Evolutionary conservation across 2,329 filamentous ascomycete genomes (phyloP), one percentile per base, ranked within the genome.

Genomic region (Fusarium sp.): DNA sequence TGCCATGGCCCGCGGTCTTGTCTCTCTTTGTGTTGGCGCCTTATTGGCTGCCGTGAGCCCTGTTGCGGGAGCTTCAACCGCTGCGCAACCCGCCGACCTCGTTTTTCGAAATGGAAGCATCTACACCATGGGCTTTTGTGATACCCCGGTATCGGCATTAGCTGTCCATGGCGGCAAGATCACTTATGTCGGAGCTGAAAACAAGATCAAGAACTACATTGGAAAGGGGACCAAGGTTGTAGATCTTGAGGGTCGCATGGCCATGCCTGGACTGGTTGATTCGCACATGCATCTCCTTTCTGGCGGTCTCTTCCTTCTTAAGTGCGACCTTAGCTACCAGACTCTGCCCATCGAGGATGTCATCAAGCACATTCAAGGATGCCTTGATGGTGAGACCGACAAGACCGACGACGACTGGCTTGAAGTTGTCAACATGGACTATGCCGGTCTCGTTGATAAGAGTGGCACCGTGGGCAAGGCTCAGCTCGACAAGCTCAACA

Each of bases 201-300:
- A 72, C 14, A 65, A 59, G 6, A 66, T 69, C 10, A 69, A 74
- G 33, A 45, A 60, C 1, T 78, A 74, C n/a, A 78, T 80, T 31
- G 78, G 77, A 14, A 69, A 70, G 8, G 63, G 73, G 7, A 80
- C 78, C 29, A 73, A 71, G 10, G 72, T 80, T 5, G 58, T 80
- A 25, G 71, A 79, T 42, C 78, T 79, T 13, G 42, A 78, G 20
- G 78, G 78, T 13, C 75, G 74, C 36, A 79, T 80, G 78, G 77
- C 75, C n/a, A 80, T 80, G 78, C 78, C 78, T 5, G 78, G 78
- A 8, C 70, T 80, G 42, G 67, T 80, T 13, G 78, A 80, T 14
- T 77, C 78, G 1, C 78, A 80, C 56, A 80, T 80, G 76, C 78
- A 80, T 36, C 36, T 78, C 20, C 25, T 78, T 0, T 74, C 74